A percentile compares a stretch with the other conserved stretches of the same genome.
Conservation (phyloP, 1,139 yeast genomes). For the Kluyveromyces sp. region DNA sequence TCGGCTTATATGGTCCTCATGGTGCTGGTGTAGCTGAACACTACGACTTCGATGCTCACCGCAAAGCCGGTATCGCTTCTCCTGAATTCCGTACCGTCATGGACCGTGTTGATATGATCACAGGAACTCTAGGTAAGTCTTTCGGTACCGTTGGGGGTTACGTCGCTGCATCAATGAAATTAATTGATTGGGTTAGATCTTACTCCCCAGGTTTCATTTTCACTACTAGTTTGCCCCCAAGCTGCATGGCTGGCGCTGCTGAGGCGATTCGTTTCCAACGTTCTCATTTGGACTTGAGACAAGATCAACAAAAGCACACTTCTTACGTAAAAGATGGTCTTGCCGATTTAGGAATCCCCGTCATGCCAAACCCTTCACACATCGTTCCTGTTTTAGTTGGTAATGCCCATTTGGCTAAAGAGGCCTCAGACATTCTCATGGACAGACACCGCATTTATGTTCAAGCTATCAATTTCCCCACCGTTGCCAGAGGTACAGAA, state of each 20-base stretch:
- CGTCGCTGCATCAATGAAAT: constrained; percentile 76
- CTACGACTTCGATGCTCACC: constrained; percentile 75
- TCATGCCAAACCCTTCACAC: constrained; percentile 95
- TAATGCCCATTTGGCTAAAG: constrained; percentile 85
- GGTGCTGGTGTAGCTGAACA: constrained; percentile 99
- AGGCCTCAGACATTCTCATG: constrained; percentile 82
- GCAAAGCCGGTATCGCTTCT: constrained; percentile 57
- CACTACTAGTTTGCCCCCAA: constrained; percentile 93
- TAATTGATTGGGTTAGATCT: constrained; percentile 93
- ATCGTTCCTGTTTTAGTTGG: constrained; percentile 94
- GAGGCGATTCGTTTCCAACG: constrained; percentile 84
- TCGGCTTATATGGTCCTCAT: constrained; percentile 97
- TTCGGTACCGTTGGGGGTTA: constrained; percentile 97
- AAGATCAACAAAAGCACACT: constrained; percentile 78
- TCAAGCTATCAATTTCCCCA: constrained; percentile 97
- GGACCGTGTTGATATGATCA: constrained; percentile 91
- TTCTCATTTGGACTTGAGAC: constrained; percentile 67
- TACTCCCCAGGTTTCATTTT: constrained; percentile 96
- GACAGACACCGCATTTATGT: constrained; percentile 83
- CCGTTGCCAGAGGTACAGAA: constrained; percentile 93
- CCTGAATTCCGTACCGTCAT: constrained; percentile 51
- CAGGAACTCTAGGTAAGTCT: constrained; percentile 96
- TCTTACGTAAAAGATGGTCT: constrained; percentile 74
- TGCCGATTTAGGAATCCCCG: constrained; percentile 75
- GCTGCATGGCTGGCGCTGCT: constrained; percentile 94